Evolutionary conservation across 768 basidiomycete genomes (phyloP).

Genomic region (Serendipita sp.): DNA sequence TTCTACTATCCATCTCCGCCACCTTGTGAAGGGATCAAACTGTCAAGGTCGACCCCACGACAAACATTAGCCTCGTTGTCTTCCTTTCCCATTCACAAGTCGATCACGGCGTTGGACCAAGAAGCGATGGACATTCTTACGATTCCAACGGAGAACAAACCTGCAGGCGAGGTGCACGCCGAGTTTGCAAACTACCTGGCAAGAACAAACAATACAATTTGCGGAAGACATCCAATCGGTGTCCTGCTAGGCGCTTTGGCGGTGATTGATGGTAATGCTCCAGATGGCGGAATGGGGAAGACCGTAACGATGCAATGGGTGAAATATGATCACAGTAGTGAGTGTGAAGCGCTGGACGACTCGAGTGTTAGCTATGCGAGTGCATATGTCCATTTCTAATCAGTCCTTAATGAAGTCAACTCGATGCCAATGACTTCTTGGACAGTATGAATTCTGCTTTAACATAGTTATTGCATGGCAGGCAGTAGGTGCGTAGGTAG

Average conservation of each 20-base stretch:
- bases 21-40: conserved; percentile 33
- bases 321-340: conserved; percentile 83
- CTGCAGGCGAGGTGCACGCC: conserved; percentile 38
- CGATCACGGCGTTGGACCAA: conserved; percentile 71
- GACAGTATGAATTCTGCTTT: background rate
- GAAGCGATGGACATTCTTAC: conserved; percentile 68
- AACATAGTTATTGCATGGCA: conserved; percentile 4
- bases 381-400: conserved; percentile 56
- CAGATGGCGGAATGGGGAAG: conserved; percentile 13
- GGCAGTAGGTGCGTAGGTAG: background rate
- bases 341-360: conserved; percentile 48
- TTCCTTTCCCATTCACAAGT: conserved; percentile 58
- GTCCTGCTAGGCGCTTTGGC: conserved; percentile 70
- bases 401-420: background rate
- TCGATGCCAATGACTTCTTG: background rate
- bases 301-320: conserved; percentile 55
- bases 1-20: conserved; percentile 58
- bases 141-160: conserved; percentile 30
- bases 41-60: conserved; percentile 31
- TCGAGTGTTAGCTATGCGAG: conserved; percentile 97
- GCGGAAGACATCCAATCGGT: conserved; percentile 91
- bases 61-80: conserved; percentile 19
- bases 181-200: conserved; percentile 52
- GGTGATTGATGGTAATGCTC: conserved; percentile 31
- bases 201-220: conserved; percentile 85